Evolutionary conservation across 108 stramenopile species (phyloP).

Genomic region (Stephanodiscus triporus): DNA sequence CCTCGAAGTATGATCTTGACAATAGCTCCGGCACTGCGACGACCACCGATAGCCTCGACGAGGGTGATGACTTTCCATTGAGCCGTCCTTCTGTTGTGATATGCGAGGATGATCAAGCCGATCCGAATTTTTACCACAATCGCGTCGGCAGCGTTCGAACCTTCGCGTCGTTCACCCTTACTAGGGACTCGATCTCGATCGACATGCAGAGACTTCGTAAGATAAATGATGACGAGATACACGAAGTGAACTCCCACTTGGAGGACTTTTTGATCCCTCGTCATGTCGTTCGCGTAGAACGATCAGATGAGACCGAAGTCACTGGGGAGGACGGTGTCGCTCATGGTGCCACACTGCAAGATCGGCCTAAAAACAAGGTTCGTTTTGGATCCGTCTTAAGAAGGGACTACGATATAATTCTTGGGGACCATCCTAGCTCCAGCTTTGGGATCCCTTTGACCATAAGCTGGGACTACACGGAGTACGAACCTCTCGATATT

Average conservation of each 20-base stretch:
- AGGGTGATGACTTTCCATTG: too few relatives aligned
- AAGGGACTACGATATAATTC: conserved; percentile 59
- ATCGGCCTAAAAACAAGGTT: not conserved
- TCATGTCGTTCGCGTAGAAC: not conserved
- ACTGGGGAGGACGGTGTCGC: conserved; percentile 2
- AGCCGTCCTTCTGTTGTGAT: too few relatives aligned
- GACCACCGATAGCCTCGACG: too few relatives aligned
- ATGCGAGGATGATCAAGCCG: too few relatives aligned
- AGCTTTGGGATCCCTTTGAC: conserved; percentile 64
- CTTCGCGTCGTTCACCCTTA: too few relatives aligned
- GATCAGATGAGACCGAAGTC: not conserved
- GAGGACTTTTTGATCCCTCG: conserved; percentile 21
- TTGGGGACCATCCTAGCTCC: conserved; percentile 70
- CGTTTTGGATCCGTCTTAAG: conserved; percentile 34
- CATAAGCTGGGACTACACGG: conserved; percentile 70
- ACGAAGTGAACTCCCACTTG: conserved; percentile 23
- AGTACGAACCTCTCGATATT: conserved; percentile 37
- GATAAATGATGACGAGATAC: conserved; percentile 10
- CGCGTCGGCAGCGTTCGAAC: too few relatives aligned
- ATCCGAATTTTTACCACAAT: too few relatives aligned
- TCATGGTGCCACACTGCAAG: not conserved
- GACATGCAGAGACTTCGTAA: not conserved
- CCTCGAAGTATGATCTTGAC: too few relatives aligned
- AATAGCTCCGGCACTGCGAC: too few relatives aligned
- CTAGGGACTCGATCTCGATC: too few relatives aligned